Evolutionary conservation across 2,329 filamentous ascomycete genomes (phyloP).

Genomic region (Malbranchea cinnamomea): DNA sequence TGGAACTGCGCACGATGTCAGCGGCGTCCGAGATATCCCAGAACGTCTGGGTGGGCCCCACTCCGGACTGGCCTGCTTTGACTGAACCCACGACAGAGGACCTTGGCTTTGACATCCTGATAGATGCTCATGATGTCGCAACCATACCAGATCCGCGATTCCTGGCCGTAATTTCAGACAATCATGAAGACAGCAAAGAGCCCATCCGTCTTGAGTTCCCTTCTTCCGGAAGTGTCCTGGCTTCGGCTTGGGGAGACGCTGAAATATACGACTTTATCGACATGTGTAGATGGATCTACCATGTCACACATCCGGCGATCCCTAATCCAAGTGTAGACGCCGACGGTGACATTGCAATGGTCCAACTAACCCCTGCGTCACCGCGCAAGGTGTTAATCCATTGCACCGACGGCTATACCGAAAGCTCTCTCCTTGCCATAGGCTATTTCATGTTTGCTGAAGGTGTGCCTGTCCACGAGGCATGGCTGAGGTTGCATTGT

Average conservation of each 20-base stretch:
- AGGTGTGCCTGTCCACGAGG: conserved; percentile 62
- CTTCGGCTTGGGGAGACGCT: conserved; percentile 65
- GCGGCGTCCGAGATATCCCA: conserved; percentile 72
- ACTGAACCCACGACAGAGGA: conserved; percentile 35
- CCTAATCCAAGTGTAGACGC: conserved; percentile 25
- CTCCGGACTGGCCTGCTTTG: conserved; percentile 38
- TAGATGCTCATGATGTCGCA: conserved; percentile 79
- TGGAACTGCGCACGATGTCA: conserved; percentile 91
- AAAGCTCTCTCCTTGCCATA: conserved; percentile 74
- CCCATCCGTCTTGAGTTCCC: conserved; percentile 64
- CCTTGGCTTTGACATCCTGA: conserved; percentile 60
- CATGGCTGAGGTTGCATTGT: conserved; percentile 76
- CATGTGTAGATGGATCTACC: conserved; percentile 80
- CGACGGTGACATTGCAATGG: conserved; percentile 44
- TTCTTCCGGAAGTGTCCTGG: conserved; percentile 81
- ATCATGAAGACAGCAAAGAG: conserved; percentile 33
- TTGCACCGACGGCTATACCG: conserved; percentile 91
- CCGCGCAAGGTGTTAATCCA: conserved; percentile 70
- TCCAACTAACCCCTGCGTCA: conserved; percentile 17
- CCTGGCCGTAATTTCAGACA: conserved; percentile 48
- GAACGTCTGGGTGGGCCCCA: conserved; percentile 84
- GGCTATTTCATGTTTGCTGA: conserved; percentile 91
- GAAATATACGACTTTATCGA: conserved; percentile 76
- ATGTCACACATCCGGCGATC: conserved; percentile 52
- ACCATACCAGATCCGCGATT: conserved; percentile 55